Evolutionary conservation across 495 filamentous ascomycete species (phyloP).

Genomic region (Lophiostoma macrostomum): DNA sequence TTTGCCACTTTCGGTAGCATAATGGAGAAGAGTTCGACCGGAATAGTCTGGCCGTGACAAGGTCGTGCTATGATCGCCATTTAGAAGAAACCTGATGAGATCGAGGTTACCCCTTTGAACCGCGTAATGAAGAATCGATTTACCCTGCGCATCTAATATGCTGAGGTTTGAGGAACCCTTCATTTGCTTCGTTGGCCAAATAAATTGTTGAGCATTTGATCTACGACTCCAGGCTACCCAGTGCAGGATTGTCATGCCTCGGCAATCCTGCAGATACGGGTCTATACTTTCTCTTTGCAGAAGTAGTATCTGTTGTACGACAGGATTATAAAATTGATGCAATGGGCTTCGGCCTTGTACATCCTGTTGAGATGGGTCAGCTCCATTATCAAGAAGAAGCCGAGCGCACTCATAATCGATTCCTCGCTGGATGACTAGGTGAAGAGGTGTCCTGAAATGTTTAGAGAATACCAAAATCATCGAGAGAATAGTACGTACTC

Average conservation of each 20-base stretch:
- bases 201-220: not conserved
- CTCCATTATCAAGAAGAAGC: not conserved
- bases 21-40: not conserved
- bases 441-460: not conserved
- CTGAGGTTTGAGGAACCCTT: not conserved
- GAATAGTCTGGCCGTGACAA: not conserved
- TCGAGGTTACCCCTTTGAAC: not conserved
- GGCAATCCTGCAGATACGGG: not conserved
- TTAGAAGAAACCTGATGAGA: not conserved
- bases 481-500: not conserved
- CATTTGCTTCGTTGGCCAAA: not conserved
- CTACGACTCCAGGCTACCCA: not conserved
- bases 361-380: not conserved
- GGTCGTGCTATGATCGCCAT: not conserved
- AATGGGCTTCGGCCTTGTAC: not conserved
- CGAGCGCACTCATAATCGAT: too few species aligned
- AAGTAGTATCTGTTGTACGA: not conserved
- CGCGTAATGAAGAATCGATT: not conserved
- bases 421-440: not conserved
- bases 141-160: not conserved
- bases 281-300: not conserved
- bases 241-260: constrained; percentile 2
- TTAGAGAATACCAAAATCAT: not conserved
- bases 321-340: not conserved
- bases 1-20: not conserved